Percentiles rank a stretch among this genome's conserved stretches.
phyloP scores from a whole-genome alignment of 2,329 filamentous ascomycete species.

The Colletotrichum ledebouriae region DNA sequence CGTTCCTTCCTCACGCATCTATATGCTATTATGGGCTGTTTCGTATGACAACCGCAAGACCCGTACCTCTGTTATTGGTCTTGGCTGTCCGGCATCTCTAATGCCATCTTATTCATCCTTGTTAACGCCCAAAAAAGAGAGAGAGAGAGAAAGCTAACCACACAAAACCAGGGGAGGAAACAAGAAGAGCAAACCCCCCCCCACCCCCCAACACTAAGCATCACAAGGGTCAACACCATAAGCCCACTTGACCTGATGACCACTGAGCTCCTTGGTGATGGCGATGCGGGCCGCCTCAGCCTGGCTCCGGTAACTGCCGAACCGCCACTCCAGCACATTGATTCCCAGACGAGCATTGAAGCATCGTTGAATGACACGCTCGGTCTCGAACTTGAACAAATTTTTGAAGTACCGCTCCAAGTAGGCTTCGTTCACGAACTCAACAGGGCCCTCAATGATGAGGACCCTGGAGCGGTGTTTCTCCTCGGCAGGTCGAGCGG shows the following conservation, averaged over 20 bases:
- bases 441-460: conserved; percentile 2
- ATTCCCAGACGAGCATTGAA: not conserved
- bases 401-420: not conserved
- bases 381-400: conserved; percentile 12
- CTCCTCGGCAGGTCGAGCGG: not conserved
- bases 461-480: conserved; percentile 7
- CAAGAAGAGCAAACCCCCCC: too few species aligned
- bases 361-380: not conserved
- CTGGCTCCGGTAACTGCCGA: conserved; percentile 22
- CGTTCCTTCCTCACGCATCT: too few species aligned
- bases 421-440: not conserved
- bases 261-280: not conserved
- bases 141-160: too few species aligned
- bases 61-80: too few species aligned
- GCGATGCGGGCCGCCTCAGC: not conserved
- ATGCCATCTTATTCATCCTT: too few species aligned
- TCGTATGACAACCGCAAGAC: too few species aligned
- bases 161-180: too few species aligned
- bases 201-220: too few species aligned
- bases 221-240: conserved; percentile 12
- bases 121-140: too few species aligned
- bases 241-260: not conserved
- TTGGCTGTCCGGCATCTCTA: too few species aligned
- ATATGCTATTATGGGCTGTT: not conserved
- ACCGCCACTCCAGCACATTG: conserved; percentile 20